A percentile compares a stretch with the other conserved stretches of the same genome.
Conservation (phyloP, 2,329 filamentous ascomycete genomes). For the Fusarium sp. region DNA sequence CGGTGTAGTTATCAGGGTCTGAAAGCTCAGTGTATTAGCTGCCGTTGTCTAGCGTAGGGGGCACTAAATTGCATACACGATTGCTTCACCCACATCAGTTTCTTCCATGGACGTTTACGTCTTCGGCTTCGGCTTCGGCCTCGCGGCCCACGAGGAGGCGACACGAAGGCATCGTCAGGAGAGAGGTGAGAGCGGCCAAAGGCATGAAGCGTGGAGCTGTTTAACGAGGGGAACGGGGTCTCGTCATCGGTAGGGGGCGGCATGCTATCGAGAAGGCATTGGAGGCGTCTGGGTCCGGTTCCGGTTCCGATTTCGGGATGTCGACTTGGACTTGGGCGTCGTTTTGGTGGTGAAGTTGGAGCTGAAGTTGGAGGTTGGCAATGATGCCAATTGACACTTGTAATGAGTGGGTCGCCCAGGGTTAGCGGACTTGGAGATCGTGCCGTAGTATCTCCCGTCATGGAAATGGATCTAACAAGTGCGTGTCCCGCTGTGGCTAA, state of each 20-base stretch:
- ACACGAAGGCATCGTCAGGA: constrained; percentile 85
- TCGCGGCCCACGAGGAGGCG: constrained; percentile 67
- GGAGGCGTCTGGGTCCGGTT: constrained; percentile 7
- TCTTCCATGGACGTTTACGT: constrained; percentile 86
- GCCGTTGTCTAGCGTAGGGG: not conserved
- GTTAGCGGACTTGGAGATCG: constrained; percentile 37
- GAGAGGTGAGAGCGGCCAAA: constrained; percentile 76
- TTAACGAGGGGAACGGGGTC: constrained; percentile 50
- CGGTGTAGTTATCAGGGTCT: constrained; percentile 99
- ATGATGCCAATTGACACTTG: constrained; percentile 33
- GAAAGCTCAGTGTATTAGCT: constrained; percentile 7
- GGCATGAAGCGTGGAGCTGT: constrained; percentile 46
- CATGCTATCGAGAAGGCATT: constrained; percentile 45
- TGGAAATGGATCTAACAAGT: constrained; percentile 16
- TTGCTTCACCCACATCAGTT: constrained; percentile 97
- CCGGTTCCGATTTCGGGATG: not conserved
- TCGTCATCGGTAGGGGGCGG: constrained; percentile 54
- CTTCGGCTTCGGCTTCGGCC: constrained; percentile 75
- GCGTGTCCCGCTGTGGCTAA: constrained; percentile 11
- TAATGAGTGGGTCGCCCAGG: constrained; percentile 30
- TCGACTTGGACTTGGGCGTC: constrained; percentile 9
- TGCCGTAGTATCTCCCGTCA: constrained; percentile 22
- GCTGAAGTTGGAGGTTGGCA: constrained; percentile 11
- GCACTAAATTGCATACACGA: constrained; percentile 68
- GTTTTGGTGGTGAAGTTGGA: not conserved